These are phyloP conservation scores for Parietichytrium sp. DNA, from an alignment of 108 stramenopile species.

Conservation along the genomic window DNA sequence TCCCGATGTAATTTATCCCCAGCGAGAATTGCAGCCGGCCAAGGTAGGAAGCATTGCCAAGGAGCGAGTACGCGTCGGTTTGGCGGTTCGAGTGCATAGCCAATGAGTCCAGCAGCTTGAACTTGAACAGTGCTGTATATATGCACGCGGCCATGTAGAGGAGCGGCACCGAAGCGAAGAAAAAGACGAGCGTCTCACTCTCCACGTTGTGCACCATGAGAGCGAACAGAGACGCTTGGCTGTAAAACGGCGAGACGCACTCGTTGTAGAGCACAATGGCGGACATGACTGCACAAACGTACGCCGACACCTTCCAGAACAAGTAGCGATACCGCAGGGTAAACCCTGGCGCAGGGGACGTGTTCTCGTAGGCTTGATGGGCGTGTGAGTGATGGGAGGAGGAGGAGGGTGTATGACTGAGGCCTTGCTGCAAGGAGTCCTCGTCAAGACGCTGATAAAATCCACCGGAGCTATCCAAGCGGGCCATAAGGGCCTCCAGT, in stretches of 20 bases:
- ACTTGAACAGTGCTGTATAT: conserved; percentile 2
- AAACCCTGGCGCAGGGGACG: too few relatives aligned
- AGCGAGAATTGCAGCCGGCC: conserved; percentile 19
- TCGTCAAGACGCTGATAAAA: conserved; percentile 10
- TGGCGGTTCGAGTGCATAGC: not conserved
- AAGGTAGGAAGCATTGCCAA: not conserved
- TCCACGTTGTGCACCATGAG: not conserved
- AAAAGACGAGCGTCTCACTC: not conserved
- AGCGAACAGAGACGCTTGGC: not conserved
- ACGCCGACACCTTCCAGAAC: too few relatives aligned
- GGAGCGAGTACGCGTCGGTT: not conserved
- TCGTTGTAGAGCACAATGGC: not conserved
- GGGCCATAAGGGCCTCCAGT: not conserved
- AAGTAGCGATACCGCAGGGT: too few relatives aligned
- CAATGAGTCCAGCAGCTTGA: conserved; percentile 17
- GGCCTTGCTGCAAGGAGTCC: not conserved
- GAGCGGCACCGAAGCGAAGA: not conserved
- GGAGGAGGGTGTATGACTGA: too few relatives aligned
- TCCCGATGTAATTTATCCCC: not conserved
- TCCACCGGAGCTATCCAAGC: not conserved
- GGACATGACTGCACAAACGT: too few relatives aligned
- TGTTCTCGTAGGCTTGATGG: too few relatives aligned
- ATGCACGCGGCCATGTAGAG: conserved; percentile 10
- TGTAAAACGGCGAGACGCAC: conserved; percentile 26
- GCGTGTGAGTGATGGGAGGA: too few relatives aligned